Evolutionary conservation across 345 rosid genomes (phyloP), one percentile per base, ranked within the genome.

Genomic region (Lenwebbia sp.): DNA sequence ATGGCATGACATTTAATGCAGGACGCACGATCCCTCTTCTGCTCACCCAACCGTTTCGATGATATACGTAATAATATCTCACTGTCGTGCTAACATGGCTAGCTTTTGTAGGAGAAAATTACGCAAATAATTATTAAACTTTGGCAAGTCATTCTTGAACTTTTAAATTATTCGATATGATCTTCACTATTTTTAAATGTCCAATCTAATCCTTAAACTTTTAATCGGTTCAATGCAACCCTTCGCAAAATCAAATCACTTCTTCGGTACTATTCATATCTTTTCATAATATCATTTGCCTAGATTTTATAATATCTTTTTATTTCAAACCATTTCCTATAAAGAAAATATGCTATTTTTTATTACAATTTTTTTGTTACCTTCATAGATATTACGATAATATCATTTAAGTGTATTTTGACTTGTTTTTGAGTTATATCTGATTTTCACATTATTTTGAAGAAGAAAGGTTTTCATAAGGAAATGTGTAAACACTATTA

Each of bases 121-220:
- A 21, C 22, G 19, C 41, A 37, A 33, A 33, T 4, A 37, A 37
- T 37, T 19, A 2, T 19, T 70, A 19, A 9, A 70, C 0, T 33
- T 33, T 9, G 3, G 14, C 21, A 2, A 15, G 1, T 30, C 13
- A 37, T 37, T 22, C 5, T 33, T 8, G 13, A 70, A 19, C 10
- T 4, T 70, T 37, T 37, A 40, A 70, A 17, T 19, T 5, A 5
- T 22, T 8, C 11, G 3, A 70, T 37, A 19, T 0, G 0, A 0
- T 33, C 22, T 17, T 62, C 2, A 15, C 1, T 30, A 62, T 30
- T 62, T 62, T 7, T 62, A 30, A 28, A 19, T 14, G 2, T 28
- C 3, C 0, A 4, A 13, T n/a, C 19, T 9, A 0, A 10, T 65
- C 2, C 0, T 1, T 33, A 33, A 4, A 65, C 0, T 65, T 33